These are phyloP conservation scores for Penicillium cataractarum DNA, from an alignment of 495 filamentous ascomycete genomes.

Conservation along the genomic window DNA sequence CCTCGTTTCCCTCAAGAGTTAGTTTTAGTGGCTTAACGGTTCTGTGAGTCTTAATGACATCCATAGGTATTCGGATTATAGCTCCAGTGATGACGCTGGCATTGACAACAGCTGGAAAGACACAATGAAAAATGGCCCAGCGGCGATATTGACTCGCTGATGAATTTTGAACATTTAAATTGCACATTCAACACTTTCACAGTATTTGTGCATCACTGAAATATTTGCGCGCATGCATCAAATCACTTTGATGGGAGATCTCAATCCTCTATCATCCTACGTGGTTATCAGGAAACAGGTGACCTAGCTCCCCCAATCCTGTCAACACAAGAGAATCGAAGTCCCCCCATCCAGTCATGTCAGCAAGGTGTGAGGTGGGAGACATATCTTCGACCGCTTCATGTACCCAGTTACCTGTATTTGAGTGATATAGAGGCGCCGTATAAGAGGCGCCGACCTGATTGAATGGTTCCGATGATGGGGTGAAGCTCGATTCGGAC, in stretches of 20 bases:
- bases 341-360: conserved; percentile 31
- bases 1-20: too few relatives aligned
- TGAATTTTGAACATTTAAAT: too few relatives aligned
- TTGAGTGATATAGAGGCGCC: background rate
- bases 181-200: too few relatives aligned
- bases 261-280: background rate
- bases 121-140: too few relatives aligned
- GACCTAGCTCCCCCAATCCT: background rate
- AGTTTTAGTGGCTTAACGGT: too few relatives aligned
- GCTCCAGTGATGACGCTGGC: background rate
- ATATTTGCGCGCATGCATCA: background rate
- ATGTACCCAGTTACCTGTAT: conserved; percentile 19
- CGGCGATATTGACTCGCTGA: too few relatives aligned
- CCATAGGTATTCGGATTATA: too few relatives aligned
- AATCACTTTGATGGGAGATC: background rate
- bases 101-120: background rate
- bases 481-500: background rate
- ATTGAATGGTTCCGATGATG: background rate
- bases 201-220: too few relatives aligned
- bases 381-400: conserved; percentile 18
- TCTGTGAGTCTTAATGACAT: too few relatives aligned
- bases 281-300: background rate
- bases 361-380: conserved; percentile 18
- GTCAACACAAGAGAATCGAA: conserved; percentile 30
- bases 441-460: background rate